A percentile compares a stretch with the other conserved stretches of the same genome.
Conservation (phyloP, 305 asterid species). For the Ilex paraguariensis region DNA sequence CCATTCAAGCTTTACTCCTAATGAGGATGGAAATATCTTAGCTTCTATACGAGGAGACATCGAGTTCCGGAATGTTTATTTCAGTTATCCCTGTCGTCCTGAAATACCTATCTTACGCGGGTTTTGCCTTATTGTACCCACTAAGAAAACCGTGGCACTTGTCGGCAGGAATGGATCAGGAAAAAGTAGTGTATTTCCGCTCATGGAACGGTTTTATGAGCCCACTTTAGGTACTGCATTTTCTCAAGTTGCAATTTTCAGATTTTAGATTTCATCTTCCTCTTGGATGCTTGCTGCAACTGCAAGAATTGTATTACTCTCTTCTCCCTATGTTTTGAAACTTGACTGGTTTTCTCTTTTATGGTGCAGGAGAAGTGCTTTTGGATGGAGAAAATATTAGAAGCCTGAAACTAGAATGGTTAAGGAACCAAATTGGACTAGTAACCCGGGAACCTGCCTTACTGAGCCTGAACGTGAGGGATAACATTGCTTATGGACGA, state of each 20-base stretch:
- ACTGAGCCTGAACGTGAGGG: background rate
- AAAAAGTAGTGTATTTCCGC: background rate
- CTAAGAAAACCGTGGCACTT: slow-evolving; percentile 5
- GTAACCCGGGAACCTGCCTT: slow-evolving; percentile 2
- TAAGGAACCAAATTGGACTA: slow-evolving; percentile 2
- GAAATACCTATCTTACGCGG: slow-evolving; percentile 1
- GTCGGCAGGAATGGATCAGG: slow-evolving; percentile 1
- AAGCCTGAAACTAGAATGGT: slow-evolving; percentile 1
- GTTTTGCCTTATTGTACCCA: slow-evolving; percentile 1
- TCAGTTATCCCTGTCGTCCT: slow-evolving; percentile 1
- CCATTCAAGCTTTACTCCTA: background rate
- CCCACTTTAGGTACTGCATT: background rate
- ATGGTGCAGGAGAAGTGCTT: slow-evolving; percentile 3
- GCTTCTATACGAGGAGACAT: background rate
- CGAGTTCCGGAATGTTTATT: slow-evolving; percentile 4
- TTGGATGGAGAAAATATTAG: slow-evolving; percentile 3
- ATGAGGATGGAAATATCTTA: background rate
- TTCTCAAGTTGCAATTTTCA: too few relatives aligned
- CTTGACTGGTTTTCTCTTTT: background rate
- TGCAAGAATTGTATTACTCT: too few relatives aligned
- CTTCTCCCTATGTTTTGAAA: background rate
- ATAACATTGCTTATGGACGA: slow-evolving; percentile 2
- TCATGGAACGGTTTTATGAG: slow-evolving; percentile 3
- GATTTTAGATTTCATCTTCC: too few relatives aligned
- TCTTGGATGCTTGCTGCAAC: too few relatives aligned